phyloP scores from a whole-genome alignment of 176 grass and related monocot genomes.

The Avena eriantha region DNA sequence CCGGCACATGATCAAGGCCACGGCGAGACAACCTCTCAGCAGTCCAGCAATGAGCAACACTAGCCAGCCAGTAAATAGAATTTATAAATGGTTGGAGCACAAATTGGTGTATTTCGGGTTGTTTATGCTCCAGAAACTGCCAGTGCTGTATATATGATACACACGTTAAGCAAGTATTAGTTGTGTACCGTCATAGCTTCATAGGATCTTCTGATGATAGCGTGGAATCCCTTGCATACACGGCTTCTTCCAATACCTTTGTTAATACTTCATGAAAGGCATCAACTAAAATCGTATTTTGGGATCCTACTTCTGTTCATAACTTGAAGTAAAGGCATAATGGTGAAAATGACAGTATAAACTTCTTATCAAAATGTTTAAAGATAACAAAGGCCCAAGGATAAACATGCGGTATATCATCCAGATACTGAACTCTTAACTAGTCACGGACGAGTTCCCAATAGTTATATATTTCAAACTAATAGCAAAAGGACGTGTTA shows the following conservation, averaged over 20 bases:
- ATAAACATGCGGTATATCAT: neutral
- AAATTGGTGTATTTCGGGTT: no score
- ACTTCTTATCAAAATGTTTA: neutral
- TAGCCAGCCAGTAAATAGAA: no score
- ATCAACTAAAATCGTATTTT: neutral
- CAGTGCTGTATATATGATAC: neutral
- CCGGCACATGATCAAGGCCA: no score
- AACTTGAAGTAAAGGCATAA: neutral
- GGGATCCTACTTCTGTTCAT: neutral
- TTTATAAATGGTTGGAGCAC: no score
- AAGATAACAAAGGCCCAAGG: neutral
- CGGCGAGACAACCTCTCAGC: no score
- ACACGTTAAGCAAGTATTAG: neutral
- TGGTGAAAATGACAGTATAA: neutral
- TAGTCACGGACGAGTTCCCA: neutral
- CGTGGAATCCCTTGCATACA: neutral
- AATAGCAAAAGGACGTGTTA: neutral
- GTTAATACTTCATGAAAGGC: constrained; percentile 56
- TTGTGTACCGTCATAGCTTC: neutral
- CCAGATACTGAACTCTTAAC: neutral
- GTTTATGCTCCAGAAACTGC: no score
- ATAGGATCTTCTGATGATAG: neutral
- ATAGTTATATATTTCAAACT: neutral
- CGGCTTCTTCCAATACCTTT: neutral
- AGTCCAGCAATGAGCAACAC: no score